A percentile compares a stretch with the other conserved stretches of the same genome.
These are phyloP conservation scores for Panellus pusillus DNA, from an alignment of 768 basidiomycete genomes.

Conservation along the genomic window DNA sequence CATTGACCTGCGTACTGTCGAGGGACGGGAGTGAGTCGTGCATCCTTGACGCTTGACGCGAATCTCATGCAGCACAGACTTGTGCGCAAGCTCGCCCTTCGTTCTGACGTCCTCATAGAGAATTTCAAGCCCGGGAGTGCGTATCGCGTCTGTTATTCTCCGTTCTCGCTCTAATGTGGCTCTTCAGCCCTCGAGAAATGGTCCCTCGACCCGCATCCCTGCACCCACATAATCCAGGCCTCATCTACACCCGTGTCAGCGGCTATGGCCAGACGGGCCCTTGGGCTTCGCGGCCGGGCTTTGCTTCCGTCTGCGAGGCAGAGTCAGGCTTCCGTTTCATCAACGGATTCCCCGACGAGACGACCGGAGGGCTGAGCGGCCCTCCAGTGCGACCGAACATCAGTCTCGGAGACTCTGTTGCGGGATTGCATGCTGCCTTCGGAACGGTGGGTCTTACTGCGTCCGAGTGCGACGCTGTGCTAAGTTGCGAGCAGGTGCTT, in stretches of 20 bases:
- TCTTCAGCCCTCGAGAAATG: constrained; percentile 66
- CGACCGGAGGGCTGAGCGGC: constrained; percentile 54
- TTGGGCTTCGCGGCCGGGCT: constrained; percentile 69
- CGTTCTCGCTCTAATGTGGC: background rate
- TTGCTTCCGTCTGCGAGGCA: constrained; percentile 74
- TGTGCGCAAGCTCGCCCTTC: constrained; percentile 58
- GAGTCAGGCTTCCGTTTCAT: constrained; percentile 75
- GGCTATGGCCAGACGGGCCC: constrained; percentile 78
- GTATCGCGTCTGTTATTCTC: constrained; percentile 23
- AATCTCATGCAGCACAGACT: constrained; percentile 40
- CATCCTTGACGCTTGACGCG: background rate
- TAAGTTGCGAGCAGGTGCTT: constrained; percentile 43
- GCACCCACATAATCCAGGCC: constrained; percentile 74
- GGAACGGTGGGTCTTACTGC: constrained; percentile 52
- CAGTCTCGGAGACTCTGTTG: constrained; percentile 70
- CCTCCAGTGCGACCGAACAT: constrained; percentile 73
- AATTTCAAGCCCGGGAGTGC: constrained; percentile 77
- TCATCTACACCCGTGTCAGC: constrained; percentile 88
- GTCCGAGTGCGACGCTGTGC: background rate
- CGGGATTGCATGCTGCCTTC: constrained; percentile 72
- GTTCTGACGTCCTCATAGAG: constrained; percentile 67
- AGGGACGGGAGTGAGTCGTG: constrained; percentile 49
- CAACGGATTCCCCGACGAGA: constrained; percentile 61
- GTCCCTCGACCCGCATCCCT: constrained; percentile 56
- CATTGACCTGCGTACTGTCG: constrained; percentile 59